Evolutionary conservation across 345 rosid species (phyloP).

Genomic region (Balakata baccata): DNA sequence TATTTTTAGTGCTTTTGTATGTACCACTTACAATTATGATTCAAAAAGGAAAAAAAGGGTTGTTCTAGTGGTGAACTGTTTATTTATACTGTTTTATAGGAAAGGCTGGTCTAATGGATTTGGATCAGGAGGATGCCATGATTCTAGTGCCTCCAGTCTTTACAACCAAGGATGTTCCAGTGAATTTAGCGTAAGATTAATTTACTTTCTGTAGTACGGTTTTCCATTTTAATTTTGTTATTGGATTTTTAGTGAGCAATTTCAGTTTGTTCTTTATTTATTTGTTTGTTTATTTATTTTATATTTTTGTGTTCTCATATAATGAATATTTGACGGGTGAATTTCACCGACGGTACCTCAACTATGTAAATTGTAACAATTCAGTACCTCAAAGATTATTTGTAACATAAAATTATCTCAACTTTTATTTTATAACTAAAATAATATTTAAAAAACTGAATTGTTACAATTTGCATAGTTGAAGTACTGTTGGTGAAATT

Average conservation of each 20-base stretch:
- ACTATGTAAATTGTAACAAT: too few species aligned
- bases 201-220: neutral
- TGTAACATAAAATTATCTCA: too few species aligned
- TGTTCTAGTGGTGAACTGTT: neutral
- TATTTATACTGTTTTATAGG: conserved; percentile 31
- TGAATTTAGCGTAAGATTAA: conserved; percentile 63
- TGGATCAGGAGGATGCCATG: conserved; percentile 81
- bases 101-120: conserved; percentile 52
- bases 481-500: too few species aligned
- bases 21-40: neutral
- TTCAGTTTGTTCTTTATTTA: neutral
- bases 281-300: neutral
- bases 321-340: neutral
- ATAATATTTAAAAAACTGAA: too few species aligned
- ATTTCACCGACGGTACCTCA: too few species aligned
- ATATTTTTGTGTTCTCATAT: neutral
- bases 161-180: conserved; percentile 76
- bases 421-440: too few species aligned
- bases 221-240: neutral
- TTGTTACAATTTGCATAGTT: too few species aligned
- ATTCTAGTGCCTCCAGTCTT: conserved; percentile 77
- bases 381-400: too few species aligned
- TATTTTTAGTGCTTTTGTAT: neutral
- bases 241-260: neutral
- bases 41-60: neutral